Evolutionary conservation across 1,284 basidiomycete species (phyloP), one percentile per base, ranked within the genome.

Genomic region (Austroboletus novae-zelandiae): DNA sequence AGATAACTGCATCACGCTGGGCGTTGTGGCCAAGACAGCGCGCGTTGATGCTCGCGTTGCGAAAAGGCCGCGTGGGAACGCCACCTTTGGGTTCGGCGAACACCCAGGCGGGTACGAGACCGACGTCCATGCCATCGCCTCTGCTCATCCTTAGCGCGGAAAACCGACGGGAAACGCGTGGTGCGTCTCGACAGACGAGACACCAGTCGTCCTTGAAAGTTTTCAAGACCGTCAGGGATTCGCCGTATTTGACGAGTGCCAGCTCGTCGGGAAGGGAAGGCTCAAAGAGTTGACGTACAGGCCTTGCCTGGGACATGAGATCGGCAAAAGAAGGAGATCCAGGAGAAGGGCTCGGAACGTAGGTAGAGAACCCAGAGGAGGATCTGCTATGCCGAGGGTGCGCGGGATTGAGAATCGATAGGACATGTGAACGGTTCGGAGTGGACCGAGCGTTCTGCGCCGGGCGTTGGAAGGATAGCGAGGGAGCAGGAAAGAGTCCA

Each of bases 141-240:
- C 36, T 40, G 23, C 32, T 55, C 30, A 27, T 48, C 27, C 25
- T 53, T 25, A 51, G 43, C 0, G 18, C 3, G 14, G 50, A 55
- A 35, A 53, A 20, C 10, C 43, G 44, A 3, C 32, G 66, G 43
- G 57, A 72, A 73, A 67, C 76, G 72, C 43, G 76, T 48, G 27
- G 68, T 20, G 54, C 61, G 50, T 82, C 77, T 32, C 83, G 72
- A 15, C 78, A 80, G 45, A 86, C 84, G 51, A 87, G 73, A 61
- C 83, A 87, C 87, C 86, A 90, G 2, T 85, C 86, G 53, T 89
- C 86, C 52, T 88, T 83, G 58, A 83, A 84, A 3, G 74, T 76
- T 55, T 81, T 78, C 9, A 87, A 71, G 20, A 86, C 66, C 3
- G 75, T 77, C 40, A 89, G 66, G 35, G 71, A 71, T 65, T 89